phyloP scores from a whole-genome alignment of 495 filamentous ascomycete species.

The Massariosphaeria phaeospora region DNA sequence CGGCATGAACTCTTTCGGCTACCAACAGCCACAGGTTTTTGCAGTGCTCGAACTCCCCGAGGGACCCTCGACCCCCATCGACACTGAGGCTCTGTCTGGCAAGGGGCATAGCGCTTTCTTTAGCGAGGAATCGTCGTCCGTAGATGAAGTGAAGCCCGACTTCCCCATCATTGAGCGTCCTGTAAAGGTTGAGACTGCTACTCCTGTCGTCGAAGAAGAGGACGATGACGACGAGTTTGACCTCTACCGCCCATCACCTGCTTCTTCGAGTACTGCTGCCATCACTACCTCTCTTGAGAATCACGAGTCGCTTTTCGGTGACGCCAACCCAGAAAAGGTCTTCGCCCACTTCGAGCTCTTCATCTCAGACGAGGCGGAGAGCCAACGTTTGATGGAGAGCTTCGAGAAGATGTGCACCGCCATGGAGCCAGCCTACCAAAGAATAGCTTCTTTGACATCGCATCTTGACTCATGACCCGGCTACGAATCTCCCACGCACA shows the following conservation, averaged over 20 bases:
- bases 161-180: slow-evolving; percentile 32
- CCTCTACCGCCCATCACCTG: slow-evolving; percentile 51
- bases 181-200: slow-evolving; percentile 5
- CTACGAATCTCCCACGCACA: neutral
- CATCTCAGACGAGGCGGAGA: slow-evolving; percentile 48
- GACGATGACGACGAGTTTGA: slow-evolving; percentile 60
- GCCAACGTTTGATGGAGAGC: slow-evolving; percentile 23
- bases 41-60: slow-evolving; percentile 72
- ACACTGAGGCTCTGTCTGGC: slow-evolving; percentile 58
- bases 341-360: slow-evolving; percentile 56
- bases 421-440: slow-evolving; percentile 21
- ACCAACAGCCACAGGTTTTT: slow-evolving; percentile 70
- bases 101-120: slow-evolving; percentile 51
- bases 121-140: slow-evolving; percentile 28
- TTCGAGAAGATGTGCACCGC: slow-evolving; percentile 30
- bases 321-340: slow-evolving; percentile 55
- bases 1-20: slow-evolving; percentile 49
- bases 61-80: slow-evolving; percentile 53
- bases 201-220: slow-evolving; percentile 48
- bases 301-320: slow-evolving; percentile 48
- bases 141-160: slow-evolving; percentile 30
- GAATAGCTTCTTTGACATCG: slow-evolving; percentile 25
- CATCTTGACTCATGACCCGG: slow-evolving; percentile 19
- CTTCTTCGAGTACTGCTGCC: slow-evolving; percentile 27
- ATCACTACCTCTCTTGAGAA: slow-evolving; percentile 31